Conservation (phyloP, 352 stramenopile species). For the Pythium grandisporangium region DNA sequence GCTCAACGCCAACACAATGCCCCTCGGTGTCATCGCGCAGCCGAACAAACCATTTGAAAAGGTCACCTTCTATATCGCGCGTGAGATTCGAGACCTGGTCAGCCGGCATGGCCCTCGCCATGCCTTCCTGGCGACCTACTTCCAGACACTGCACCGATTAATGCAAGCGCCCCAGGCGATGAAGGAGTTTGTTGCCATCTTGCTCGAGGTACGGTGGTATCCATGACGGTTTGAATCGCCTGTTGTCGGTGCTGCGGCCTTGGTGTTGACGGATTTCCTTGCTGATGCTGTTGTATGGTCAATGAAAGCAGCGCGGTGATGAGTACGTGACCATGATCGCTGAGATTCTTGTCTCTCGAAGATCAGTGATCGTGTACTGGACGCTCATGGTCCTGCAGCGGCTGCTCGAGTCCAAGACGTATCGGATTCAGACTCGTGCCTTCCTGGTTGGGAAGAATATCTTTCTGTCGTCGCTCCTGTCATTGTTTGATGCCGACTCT, state of each 20-base stretch:
- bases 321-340: conserved; percentile 64
- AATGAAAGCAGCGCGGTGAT: conserved; percentile 39
- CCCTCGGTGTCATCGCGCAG: conserved; percentile 56
- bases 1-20: conserved; percentile 72
- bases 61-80: conserved; percentile 45
- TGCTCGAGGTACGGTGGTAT: conserved; percentile 68
- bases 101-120: conserved; percentile 44
- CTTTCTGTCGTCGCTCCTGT: conserved; percentile 53
- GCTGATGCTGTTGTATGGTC: conserved; percentile 4
- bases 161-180: conserved; percentile 49
- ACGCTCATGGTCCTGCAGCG: conserved; percentile 60
- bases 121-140: conserved; percentile 60
- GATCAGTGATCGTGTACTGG: conserved; percentile 59
- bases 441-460: conserved; percentile 50
- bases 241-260: no score
- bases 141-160: conserved; percentile 69
- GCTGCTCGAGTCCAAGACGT: conserved; percentile 52
- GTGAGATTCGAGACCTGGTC: conserved; percentile 66
- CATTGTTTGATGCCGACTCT: conserved; percentile 61
- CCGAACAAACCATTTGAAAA: conserved; percentile 77
- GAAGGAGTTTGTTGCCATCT: conserved; percentile 65
- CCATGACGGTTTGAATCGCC: no score
- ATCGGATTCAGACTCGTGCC: conserved; percentile 44
- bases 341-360: conserved; percentile 45
- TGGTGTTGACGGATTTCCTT: neutral